A percentile compares a stretch with the other conserved stretches of the same genome.
Conservation (phyloP, 2,329 filamentous ascomycete genomes). For the Scedosporium minutisporum region DNA sequence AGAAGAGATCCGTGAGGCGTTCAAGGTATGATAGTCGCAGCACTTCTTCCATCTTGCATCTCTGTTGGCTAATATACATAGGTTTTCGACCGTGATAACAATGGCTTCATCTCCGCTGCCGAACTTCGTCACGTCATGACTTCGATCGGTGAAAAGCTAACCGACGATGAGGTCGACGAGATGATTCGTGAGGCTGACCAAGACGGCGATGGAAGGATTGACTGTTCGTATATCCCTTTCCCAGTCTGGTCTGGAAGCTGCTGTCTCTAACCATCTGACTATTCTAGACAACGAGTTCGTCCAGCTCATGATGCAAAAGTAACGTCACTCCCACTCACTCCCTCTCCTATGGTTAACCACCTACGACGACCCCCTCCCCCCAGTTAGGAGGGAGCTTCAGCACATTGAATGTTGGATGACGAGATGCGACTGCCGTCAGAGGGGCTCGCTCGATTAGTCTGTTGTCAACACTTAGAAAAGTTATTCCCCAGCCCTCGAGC, state of each 20-base stretch:
- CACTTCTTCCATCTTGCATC: background rate
- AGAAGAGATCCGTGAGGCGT: constrained; percentile 81
- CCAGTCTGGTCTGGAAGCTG: background rate
- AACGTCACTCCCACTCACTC: constrained; percentile 27
- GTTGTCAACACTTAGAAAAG: background rate
- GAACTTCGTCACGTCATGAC: constrained; percentile 88
- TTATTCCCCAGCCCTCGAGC: background rate
- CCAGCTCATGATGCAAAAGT: constrained; percentile 95
- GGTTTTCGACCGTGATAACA: constrained; percentile 83
- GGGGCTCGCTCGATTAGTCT: background rate
- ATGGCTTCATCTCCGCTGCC: constrained; percentile 82
- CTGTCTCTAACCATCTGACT: constrained; percentile 11
- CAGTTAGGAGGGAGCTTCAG: background rate
- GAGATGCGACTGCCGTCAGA: too few species aligned
- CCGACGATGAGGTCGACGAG: constrained; percentile 83
- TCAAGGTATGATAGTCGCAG: constrained; percentile 53
- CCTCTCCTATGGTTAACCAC: background rate
- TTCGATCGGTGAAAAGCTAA: constrained; percentile 84
- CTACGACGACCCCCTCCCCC: background rate
- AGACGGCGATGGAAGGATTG: constrained; percentile 79
- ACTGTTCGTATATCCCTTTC: constrained; percentile 49
- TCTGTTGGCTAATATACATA: constrained; percentile 16
- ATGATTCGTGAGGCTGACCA: constrained; percentile 90
- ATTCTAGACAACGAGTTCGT: constrained; percentile 77
- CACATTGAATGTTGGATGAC: constrained; percentile 1